Conservation (phyloP, 2,329 filamentous ascomycete genomes). For the Penicillium griseofulvum region DNA sequence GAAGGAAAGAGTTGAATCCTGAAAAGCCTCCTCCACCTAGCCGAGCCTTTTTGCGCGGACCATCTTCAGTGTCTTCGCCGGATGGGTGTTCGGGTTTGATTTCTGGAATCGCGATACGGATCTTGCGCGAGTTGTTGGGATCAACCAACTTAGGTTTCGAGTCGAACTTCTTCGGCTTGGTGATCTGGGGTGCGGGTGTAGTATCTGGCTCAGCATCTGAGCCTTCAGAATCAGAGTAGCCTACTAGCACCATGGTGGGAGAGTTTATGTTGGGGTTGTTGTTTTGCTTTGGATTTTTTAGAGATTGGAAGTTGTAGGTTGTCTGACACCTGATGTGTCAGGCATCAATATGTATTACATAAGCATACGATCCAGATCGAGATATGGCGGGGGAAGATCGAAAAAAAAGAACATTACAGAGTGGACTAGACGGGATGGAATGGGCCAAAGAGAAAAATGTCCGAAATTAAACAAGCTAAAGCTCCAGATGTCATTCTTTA, state of each 20-base stretch:
- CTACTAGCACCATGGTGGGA: slow-evolving; percentile 69
- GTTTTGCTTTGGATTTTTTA: background rate
- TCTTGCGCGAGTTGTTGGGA: slow-evolving; percentile 76
- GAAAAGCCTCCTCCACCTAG: slow-evolving; percentile 68
- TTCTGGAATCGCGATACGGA: slow-evolving; percentile 73
- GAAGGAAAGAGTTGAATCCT: slow-evolving; percentile 82
- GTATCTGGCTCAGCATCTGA: slow-evolving; percentile 59
- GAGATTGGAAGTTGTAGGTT: background rate
- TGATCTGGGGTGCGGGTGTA: slow-evolving; percentile 20
- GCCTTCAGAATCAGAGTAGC: slow-evolving; percentile 75
- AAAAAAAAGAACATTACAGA: background rate
- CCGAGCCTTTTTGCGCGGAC: slow-evolving; percentile 67
- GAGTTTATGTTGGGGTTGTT: background rate
- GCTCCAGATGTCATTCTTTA: background rate
- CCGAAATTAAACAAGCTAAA: background rate
- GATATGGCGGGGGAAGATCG: background rate
- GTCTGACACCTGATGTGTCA: background rate
- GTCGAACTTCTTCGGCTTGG: slow-evolving; percentile 21
- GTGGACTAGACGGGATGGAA: background rate
- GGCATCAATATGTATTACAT: background rate
- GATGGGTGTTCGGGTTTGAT: slow-evolving; percentile 40
- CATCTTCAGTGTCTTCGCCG: slow-evolving; percentile 44
- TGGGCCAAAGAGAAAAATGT: slow-evolving; percentile 1
- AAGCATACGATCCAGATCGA: background rate
- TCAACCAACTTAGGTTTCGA: slow-evolving; percentile 67